Percentiles rank a stretch among this genome's conserved stretches.
Conservation (phyloP, 2,329 filamentous ascomycete genomes). For the Alternaria sp. region DNA sequence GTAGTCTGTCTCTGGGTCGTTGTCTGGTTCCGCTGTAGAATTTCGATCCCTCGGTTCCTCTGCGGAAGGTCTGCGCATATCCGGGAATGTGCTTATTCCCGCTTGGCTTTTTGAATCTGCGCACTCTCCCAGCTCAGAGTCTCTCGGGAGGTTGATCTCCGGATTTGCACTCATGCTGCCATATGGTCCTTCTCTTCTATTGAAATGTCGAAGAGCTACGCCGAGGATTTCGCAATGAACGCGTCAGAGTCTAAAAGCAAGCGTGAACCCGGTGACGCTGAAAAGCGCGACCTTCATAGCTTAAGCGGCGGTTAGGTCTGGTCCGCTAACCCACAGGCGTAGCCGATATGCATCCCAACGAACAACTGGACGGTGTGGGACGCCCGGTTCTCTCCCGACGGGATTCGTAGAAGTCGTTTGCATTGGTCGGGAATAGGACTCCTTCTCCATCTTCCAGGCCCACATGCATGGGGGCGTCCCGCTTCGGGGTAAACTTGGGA, state of each 20-base stretch:
- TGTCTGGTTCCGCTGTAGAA: slow-evolving; percentile 16
- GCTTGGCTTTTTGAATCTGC: slow-evolving; percentile 14
- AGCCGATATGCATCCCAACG: slow-evolving; percentile 4
- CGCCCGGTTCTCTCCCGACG: slow-evolving; percentile 7
- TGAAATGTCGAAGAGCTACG: not conserved
- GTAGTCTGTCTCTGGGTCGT: slow-evolving; percentile 22
- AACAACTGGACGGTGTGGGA: slow-evolving; percentile 15
- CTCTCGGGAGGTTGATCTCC: slow-evolving; percentile 42
- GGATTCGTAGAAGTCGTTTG: slow-evolving; percentile 1
- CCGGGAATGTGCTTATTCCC: slow-evolving; percentile 40
- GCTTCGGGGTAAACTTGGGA: not conserved
- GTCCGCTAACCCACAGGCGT: slow-evolving; percentile 11
- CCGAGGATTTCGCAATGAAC: slow-evolving; percentile 4
- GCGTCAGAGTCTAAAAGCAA: not conserved
- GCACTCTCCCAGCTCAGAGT: slow-evolving; percentile 21
- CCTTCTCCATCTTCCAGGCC: not conserved
- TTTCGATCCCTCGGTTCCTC: slow-evolving; percentile 6
- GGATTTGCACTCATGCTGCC: slow-evolving; percentile 44
- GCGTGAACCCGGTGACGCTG: slow-evolving; percentile 5
- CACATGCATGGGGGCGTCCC: not conserved
- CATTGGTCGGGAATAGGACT: slow-evolving; percentile 24
- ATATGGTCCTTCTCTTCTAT: slow-evolving; percentile 1
- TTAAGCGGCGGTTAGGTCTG: slow-evolving; percentile 12
- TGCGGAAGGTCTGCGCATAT: not conserved
- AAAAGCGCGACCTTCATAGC: slow-evolving; percentile 11